These are phyloP conservation scores for Sugiyamaella lignohabitans DNA, from an alignment of 805 yeast genomes.

Conservation along the genomic window DNA sequence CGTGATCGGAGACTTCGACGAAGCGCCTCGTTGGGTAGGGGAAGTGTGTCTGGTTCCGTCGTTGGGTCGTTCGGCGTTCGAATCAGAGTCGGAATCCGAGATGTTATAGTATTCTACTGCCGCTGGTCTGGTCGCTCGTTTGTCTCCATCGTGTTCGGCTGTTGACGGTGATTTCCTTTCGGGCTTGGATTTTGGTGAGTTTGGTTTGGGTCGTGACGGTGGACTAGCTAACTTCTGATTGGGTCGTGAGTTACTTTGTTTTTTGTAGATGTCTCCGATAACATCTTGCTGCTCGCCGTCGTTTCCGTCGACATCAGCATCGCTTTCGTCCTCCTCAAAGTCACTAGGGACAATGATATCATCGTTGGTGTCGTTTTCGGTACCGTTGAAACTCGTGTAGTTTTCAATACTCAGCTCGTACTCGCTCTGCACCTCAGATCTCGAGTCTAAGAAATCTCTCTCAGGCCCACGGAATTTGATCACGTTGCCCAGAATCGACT, in stretches of 20 bases:
- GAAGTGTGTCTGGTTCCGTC: not conserved
- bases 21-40: not conserved
- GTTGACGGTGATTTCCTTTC: too few species aligned
- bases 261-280: not conserved
- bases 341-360: not conserved
- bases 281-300: not conserved
- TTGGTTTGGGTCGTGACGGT: not conserved
- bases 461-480: slow-evolving; percentile 67
- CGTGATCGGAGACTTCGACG: too few species aligned
- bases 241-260: too few species aligned
- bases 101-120: not conserved
- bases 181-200: too few species aligned
- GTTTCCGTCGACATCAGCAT: slow-evolving; percentile 1
- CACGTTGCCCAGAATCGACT: slow-evolving; percentile 72
- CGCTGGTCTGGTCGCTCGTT: not conserved
- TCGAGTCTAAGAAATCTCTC: slow-evolving; percentile 40
- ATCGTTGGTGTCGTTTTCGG: not conserved
- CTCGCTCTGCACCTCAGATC: not conserved
- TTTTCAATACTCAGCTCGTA: not conserved
- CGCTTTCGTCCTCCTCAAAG: not conserved
- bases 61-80: not conserved
- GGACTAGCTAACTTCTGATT: too few species aligned
- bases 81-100: slow-evolving; percentile 1
- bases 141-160: too few species aligned
- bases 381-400: not conserved